These are phyloP conservation scores for Geoglossum cookeanum DNA, from an alignment of 2,329 filamentous ascomycete genomes.

Conservation along the genomic window DNA sequence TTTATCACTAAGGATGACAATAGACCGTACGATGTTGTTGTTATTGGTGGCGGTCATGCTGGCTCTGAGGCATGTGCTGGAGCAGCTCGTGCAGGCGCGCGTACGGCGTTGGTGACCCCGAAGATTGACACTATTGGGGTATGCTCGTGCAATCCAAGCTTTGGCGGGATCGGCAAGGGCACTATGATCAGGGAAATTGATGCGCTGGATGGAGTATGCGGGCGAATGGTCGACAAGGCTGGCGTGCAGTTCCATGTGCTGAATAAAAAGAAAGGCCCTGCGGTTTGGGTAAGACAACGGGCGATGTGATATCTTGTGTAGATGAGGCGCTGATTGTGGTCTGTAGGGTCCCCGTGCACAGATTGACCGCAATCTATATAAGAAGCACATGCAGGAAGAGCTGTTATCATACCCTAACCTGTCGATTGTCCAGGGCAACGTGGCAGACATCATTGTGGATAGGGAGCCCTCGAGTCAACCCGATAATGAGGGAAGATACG, in stretches of 20 bases:
- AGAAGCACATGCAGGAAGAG: slow-evolving; percentile 78
- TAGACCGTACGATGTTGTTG: slow-evolving; percentile 74
- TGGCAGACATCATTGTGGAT: slow-evolving; percentile 74
- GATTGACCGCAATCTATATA: slow-evolving; percentile 81
- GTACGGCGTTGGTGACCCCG: slow-evolving; percentile 78
- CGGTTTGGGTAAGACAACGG: slow-evolving; percentile 52
- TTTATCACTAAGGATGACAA: slow-evolving; percentile 4
- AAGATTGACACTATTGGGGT: slow-evolving; percentile 76
- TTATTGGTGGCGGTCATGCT: slow-evolving; percentile 90
- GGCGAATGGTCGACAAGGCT: slow-evolving; percentile 77
- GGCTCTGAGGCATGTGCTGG: slow-evolving; percentile 87
- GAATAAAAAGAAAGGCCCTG: slow-evolving; percentile 78
- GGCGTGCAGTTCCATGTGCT: slow-evolving; percentile 85
- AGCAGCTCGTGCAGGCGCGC: slow-evolving; percentile 70
- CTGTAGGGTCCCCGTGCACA: slow-evolving; percentile 70
- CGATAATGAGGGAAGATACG: slow-evolving; percentile 32
- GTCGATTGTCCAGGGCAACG: slow-evolving; percentile 65
- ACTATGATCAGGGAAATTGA: slow-evolving; percentile 92
- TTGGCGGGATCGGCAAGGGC: slow-evolving; percentile 96
- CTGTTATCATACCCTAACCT: slow-evolving; percentile 60
- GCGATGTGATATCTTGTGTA: neutral
- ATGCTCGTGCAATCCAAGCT: slow-evolving; percentile 92
- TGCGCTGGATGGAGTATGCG: slow-evolving; percentile 77
- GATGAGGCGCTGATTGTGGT: neutral
- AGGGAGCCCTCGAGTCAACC: slow-evolving; percentile 26